phyloP scores from a whole-genome alignment of 805 yeast species.

The Pichia phayaonensis region DNA sequence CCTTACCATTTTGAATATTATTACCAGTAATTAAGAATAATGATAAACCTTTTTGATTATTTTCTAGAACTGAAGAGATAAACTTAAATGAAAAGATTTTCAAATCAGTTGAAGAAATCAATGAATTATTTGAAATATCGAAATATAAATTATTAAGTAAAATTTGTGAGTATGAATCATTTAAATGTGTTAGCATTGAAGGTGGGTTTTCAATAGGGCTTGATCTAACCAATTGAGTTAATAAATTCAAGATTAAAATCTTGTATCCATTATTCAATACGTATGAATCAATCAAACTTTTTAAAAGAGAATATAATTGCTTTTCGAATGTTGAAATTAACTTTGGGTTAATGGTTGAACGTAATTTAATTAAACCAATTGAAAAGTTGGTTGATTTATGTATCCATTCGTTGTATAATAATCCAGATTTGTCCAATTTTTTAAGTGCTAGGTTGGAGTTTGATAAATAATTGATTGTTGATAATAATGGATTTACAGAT shows the following conservation, averaged over 20 bases:
- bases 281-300: constrained; percentile 52
- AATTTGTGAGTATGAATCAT: constrained; percentile 51
- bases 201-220: constrained; percentile 57
- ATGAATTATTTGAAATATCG: constrained; percentile 50
- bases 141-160: constrained; percentile 52
- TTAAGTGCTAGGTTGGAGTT: constrained; percentile 8
- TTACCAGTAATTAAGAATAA: constrained; percentile 59
- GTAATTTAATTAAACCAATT: constrained; percentile 45
- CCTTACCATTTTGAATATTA: constrained; percentile 27
- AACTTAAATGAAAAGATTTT: constrained; percentile 54
- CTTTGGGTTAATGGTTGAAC: constrained; percentile 38
- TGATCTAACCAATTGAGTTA: constrained; percentile 51
- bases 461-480: constrained; percentile 41
- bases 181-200: constrained; percentile 75
- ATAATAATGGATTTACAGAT: constrained; percentile 45
- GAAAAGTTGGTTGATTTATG: constrained; percentile 47
- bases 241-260: constrained; percentile 42
- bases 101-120: constrained; percentile 38
- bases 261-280: constrained; percentile 42
- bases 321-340: constrained; percentile 61
- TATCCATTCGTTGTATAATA: constrained; percentile 44
- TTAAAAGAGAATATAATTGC: constrained; percentile 46
- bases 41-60: constrained; percentile 72
- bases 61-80: constrained; percentile 59
- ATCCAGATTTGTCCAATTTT: constrained; percentile 27